These are phyloP conservation scores for Acanthamoeba lenticulata DNA, from an alignment of 208 protist genomes.

Conservation along the genomic window DNA sequence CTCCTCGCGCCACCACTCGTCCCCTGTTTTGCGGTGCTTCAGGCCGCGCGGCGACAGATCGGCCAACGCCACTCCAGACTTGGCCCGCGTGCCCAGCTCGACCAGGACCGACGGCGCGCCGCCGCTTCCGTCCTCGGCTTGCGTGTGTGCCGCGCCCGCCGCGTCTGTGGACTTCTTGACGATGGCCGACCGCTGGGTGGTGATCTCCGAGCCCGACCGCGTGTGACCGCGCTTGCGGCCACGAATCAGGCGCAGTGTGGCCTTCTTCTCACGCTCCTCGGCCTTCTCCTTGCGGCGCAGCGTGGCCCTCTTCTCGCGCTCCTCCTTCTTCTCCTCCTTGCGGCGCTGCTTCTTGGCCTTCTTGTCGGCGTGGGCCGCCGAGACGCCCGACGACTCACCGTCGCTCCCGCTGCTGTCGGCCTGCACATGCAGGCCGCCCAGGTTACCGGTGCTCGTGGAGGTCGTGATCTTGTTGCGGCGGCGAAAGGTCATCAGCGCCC, in stretches of 20 bases:
- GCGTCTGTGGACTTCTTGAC: neutral
- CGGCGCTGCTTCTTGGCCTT: neutral
- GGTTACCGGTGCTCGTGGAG: neutral
- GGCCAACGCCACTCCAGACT: neutral
- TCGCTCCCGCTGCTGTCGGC: neutral
- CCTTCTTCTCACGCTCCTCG: neutral
- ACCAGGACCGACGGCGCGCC: too few relatives aligned
- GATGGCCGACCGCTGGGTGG: neutral
- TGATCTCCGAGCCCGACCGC: neutral
- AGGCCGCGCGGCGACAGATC: neutral
- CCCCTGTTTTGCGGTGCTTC: neutral
- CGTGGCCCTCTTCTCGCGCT: too few relatives aligned
- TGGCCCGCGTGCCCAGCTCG: neutral
- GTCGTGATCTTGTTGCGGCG: neutral
- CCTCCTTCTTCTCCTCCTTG: neutral
- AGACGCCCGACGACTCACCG: too few relatives aligned
- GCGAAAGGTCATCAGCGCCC: neutral
- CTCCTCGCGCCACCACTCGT: slow-evolving; percentile 8
- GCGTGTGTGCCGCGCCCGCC: too few relatives aligned
- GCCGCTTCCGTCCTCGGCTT: too few relatives aligned
- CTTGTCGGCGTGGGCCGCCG: too few relatives aligned
- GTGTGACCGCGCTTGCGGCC: neutral
- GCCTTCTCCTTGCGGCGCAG: too few relatives aligned
- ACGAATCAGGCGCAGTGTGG: neutral
- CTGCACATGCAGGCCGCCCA: too few relatives aligned